Evolutionary conservation across 768 basidiomycete species (phyloP).

Genomic region (Trametes cubensis): DNA sequence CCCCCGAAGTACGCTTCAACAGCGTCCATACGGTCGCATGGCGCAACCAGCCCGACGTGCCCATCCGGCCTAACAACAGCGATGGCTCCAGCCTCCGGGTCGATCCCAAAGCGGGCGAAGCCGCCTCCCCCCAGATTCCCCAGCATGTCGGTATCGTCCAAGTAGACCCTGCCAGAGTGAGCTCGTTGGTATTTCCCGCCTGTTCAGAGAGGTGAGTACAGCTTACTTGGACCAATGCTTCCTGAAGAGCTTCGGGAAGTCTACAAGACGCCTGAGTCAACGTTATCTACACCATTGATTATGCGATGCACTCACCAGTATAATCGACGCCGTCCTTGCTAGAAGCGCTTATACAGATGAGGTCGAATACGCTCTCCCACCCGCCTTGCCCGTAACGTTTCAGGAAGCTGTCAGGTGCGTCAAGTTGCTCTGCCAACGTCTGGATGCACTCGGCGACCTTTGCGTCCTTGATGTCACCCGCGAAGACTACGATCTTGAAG

Average conservation of each 20-base stretch:
- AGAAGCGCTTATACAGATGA: conserved; percentile 13
- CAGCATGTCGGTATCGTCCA: conserved; percentile 56
- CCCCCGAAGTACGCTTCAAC: conserved; percentile 51
- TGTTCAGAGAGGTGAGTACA: not conserved
- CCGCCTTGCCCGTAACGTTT: conserved; percentile 26
- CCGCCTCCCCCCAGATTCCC: conserved; percentile 53
- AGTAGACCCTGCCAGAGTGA: conserved; percentile 47
- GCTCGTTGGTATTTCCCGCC: not conserved
- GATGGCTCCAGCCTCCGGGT: conserved; percentile 44
- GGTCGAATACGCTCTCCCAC: conserved; percentile 28
- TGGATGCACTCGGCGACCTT: conserved; percentile 23
- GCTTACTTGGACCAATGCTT: conserved; percentile 62
- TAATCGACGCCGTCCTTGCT: conserved; percentile 7
- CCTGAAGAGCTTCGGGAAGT: conserved; percentile 49
- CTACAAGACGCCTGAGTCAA: conserved; percentile 14
- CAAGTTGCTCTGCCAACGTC: conserved; percentile 22
- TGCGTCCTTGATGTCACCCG: conserved; percentile 38
- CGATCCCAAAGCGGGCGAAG: conserved; percentile 59
- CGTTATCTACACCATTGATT: too few relatives aligned
- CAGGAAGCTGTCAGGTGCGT: conserved; percentile 23
- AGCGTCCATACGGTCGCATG: conserved; percentile 44
- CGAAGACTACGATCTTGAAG: conserved; percentile 53
- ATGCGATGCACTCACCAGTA: conserved; percentile 19
- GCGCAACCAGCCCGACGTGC: conserved; percentile 60
- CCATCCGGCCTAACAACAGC: conserved; percentile 67